Conservation (phyloP, 225 moss, liverwort and hornwort genomes). For the Polytrichum formosum region DNA sequence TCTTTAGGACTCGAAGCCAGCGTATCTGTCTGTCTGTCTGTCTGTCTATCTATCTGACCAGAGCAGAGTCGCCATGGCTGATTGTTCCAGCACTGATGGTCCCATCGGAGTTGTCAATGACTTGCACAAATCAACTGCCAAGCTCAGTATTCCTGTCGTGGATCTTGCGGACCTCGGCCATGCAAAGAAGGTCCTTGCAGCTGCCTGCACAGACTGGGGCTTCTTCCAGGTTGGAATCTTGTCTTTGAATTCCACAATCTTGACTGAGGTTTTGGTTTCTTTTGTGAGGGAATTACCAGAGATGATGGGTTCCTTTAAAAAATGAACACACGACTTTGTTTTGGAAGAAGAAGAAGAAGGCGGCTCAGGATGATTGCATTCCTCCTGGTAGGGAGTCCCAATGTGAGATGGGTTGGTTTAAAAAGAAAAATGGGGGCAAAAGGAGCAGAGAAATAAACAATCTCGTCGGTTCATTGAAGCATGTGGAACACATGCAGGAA, state of each 20-base stretch:
- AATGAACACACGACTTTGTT: background rate
- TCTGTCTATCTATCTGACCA: no score
- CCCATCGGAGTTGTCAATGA: no score
- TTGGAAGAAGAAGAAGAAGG: background rate
- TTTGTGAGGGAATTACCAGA: background rate
- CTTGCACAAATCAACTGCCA: no score
- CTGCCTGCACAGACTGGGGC: slow-evolving; percentile 48
- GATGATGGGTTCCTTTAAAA: background rate
- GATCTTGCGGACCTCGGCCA: slow-evolving; percentile 1
- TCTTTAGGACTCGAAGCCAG: no score
- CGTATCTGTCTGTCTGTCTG: no score
- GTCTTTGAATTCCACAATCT: background rate
- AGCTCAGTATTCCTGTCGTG: background rate
- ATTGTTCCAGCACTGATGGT: no score
- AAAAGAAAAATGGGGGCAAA: no score
- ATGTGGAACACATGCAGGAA: no score
- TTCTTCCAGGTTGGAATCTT: slow-evolving; percentile 37
- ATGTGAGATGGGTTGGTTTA: background rate
- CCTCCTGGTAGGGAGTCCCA: background rate
- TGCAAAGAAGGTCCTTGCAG: slow-evolving; percentile 9
- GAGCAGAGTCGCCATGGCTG: no score
- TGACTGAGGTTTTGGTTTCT: background rate
- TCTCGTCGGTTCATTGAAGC: no score
- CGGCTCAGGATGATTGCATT: background rate
- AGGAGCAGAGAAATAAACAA: no score